Base-by-base conservation (phyloP, 306 rosid species). In the Heteromeles arbutifolia region DNA sequence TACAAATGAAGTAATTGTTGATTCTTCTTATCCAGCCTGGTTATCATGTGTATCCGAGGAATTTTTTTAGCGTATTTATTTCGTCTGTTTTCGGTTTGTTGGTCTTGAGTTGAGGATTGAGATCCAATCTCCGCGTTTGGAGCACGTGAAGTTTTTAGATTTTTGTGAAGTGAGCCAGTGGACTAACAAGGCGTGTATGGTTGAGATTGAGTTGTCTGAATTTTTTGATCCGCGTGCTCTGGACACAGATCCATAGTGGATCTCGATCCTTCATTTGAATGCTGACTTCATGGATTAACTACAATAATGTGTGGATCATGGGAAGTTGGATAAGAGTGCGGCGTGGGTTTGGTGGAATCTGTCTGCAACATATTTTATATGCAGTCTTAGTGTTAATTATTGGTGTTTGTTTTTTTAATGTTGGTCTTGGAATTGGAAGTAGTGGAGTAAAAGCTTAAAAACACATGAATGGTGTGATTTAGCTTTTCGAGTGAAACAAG, bases 11-110 rank as follows among this genome's bases (percentile, higher is more conserved):
- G 53, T 14, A 45, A 14, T 45, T 45, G 52, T 45, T 13, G 37
- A 32, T 4, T 44, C 17, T 44, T 44, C 0, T 6, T 6, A 4
- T 45, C 52, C 8, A 48, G 53, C 19, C 53, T 48, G 53, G 53
- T 48, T 48, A 4, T 48, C 53, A 48, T 87, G 86, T 82, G 87
- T 75, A 7, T 62, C 1, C 28, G 64, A 28, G 77, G 70, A 44
- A 17, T n/a, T 54, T 48, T 48, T 34, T 32, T 17, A 24, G 68
- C 81, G 82, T 82, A 78, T 69, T 61, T 18, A 72, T 54, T 69
- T 32, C 7, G 41, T 62, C 61, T 65, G 72, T 56, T 82, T 61
- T 79, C 44, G 67, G 61, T 62, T 72, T 65, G 83, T 73, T 76
- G 54, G 32, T 56, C 65, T 72, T 22, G 17, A 56, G 14, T n/a